These are phyloP conservation scores for Gracilaria vermiculophylla DNA, from an alignment of 23 red algal species.

Conservation along the genomic window DNA sequence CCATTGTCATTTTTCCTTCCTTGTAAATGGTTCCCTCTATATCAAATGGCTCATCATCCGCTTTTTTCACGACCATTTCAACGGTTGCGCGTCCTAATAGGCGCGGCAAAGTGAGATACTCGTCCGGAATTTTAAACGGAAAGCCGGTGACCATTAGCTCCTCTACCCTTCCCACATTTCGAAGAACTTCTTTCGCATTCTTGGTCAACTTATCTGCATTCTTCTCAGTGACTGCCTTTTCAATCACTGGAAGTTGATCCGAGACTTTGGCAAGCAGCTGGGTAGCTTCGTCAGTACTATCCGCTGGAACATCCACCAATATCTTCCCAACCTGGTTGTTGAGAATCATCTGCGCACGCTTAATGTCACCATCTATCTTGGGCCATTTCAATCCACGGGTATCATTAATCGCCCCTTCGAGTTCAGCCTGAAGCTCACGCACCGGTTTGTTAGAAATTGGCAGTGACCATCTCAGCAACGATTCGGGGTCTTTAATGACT, in stretches of 20 bases:
- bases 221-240: conserved; percentile 50
- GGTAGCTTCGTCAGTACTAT: conserved; percentile 22
- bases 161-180: conserved; percentile 77
- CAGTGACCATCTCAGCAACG: conserved; percentile 88
- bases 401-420: conserved; percentile 65
- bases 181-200: conserved; percentile 47
- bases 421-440: conserved; percentile 75
- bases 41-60: conserved; percentile 82
- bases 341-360: conserved; percentile 48
- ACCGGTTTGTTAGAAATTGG: conserved; percentile 87
- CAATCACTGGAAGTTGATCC: conserved; percentile 39
- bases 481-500: conserved; percentile 95
- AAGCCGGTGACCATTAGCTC: conserved; percentile 79
- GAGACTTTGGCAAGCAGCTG: conserved; percentile 45
- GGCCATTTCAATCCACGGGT: conserved; percentile 73
- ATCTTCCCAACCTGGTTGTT: conserved; percentile 71
- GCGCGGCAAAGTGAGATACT: conserved; percentile 69
- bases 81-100: conserved; percentile 89
- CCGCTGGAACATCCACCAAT: conserved; percentile 39
- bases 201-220: conserved; percentile 67
- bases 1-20: conserved; percentile 80
- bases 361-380: conserved; percentile 62
- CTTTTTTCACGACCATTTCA: conserved; percentile 85
- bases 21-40: conserved; percentile 88
- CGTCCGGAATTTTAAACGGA: conserved; percentile 87